Evolutionary conservation across 163 green algal genomes (phyloP).

Genomic region (Chlorella variabilis): DNA sequence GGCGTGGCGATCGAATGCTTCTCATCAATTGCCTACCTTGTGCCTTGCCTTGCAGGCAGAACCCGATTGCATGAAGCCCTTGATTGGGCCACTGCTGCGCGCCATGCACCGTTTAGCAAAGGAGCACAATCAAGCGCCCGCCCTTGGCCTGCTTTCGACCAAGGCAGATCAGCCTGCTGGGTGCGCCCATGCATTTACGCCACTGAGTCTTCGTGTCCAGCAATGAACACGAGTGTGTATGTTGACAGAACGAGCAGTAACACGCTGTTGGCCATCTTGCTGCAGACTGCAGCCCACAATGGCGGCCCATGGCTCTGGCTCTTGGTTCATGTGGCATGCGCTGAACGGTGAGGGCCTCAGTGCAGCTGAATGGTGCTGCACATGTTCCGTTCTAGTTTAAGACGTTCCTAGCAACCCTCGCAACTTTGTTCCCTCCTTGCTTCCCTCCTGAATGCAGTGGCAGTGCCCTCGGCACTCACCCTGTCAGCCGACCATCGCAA

Average conservation of each 20-base stretch:
- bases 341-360: conserved; percentile 14
- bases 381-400: too few species aligned
- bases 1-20: not conserved
- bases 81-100: conserved; percentile 62
- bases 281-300: conserved; percentile 15
- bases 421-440: too few species aligned
- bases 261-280: not conserved
- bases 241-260: too few species aligned
- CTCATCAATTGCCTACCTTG: too few species aligned
- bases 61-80: conserved; percentile 50
- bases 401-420: too few species aligned
- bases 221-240: too few species aligned
- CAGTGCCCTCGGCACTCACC: conserved; percentile 53
- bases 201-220: too few species aligned
- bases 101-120: conserved; percentile 55
- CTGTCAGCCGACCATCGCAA: conserved; percentile 74
- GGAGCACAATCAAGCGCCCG: conserved; percentile 50
- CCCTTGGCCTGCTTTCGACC: conserved; percentile 30
- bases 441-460: too few species aligned
- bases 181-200: too few species aligned
- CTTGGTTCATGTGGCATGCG: conserved; percentile 72
- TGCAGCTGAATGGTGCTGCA: too few species aligned
- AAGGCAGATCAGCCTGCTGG: conserved; percentile 21
- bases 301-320: conserved; percentile 60
- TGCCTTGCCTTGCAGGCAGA: conserved; percentile 51